Conservation (phyloP, 495 filamentous ascomycete species). For the Lasiosphaeriaceae sp. region DNA sequence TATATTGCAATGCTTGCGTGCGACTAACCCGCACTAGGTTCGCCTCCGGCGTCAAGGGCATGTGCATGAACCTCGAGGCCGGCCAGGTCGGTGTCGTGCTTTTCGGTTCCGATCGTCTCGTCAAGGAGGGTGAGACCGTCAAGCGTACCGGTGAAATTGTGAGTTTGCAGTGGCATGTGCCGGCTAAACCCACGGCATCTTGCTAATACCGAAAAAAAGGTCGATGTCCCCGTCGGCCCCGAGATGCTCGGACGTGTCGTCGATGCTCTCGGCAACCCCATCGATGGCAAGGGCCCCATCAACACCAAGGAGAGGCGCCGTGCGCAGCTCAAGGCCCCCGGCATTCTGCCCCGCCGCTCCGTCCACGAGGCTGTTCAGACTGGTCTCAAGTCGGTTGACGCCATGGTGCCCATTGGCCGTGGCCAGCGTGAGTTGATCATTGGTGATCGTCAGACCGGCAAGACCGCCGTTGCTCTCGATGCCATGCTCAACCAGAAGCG, state of each 20-base stretch:
- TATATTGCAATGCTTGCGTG: constrained; percentile 3
- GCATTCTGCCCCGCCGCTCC: constrained; percentile 93
- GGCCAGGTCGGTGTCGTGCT: constrained; percentile 99
- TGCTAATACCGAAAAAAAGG: constrained; percentile 48
- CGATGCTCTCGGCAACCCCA: constrained; percentile 97
- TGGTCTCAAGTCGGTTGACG: constrained; percentile 97
- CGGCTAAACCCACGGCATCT: background rate
- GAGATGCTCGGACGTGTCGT: constrained; percentile 97
- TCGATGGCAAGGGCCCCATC: constrained; percentile 97
- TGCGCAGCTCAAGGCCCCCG: constrained; percentile 98
- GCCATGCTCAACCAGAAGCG: constrained; percentile 98
- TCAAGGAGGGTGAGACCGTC: constrained; percentile 99
- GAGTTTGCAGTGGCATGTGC: constrained; percentile 37
- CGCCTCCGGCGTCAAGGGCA: constrained; percentile 98
- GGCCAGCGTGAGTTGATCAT: constrained; percentile 99
- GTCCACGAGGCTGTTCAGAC: constrained; percentile 99
- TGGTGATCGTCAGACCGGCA: constrained; percentile 99
- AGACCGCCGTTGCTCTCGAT: constrained; percentile 98
- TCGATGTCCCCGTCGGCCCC: constrained; percentile 92
- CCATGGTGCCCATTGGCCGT: constrained; percentile 99
- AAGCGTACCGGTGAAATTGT: constrained; percentile 99
- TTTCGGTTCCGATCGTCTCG: constrained; percentile 99
- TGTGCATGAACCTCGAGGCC: constrained; percentile 99
- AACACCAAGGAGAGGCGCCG: constrained; percentile 88
- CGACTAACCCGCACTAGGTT: constrained; percentile 60